These are phyloP conservation scores for Corylus heterophylla DNA, from an alignment of 306 rosid genomes.

Conservation along the genomic window DNA sequence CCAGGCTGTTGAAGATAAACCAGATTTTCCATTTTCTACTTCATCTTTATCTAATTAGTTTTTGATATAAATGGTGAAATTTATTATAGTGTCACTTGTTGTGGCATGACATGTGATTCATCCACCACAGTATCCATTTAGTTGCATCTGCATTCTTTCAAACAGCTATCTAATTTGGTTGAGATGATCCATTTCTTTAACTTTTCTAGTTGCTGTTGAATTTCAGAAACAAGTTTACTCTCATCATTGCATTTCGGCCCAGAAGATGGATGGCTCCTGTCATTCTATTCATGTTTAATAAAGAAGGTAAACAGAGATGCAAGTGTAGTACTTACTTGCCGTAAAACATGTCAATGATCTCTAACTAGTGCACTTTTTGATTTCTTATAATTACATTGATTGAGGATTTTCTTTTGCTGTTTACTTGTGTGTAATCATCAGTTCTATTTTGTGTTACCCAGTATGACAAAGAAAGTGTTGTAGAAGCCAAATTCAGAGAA, in stretches of 20 bases:
- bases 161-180: background rate
- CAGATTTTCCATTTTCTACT: background rate
- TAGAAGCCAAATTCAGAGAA: conserved; percentile 81
- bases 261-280: conserved; percentile 93
- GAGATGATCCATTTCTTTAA: conserved; percentile 8
- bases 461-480: conserved; percentile 83
- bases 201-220: conserved; percentile 29
- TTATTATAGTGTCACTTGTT: background rate
- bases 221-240: conserved; percentile 74
- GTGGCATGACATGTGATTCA: background rate
- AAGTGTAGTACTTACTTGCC: conserved; percentile 19
- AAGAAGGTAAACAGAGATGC: conserved; percentile 68
- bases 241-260: conserved; percentile 82
- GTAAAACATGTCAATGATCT: conserved; percentile 5
- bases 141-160: background rate
- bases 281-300: conserved; percentile 84
- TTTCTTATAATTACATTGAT: background rate
- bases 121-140: background rate
- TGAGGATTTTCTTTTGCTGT: background rate
- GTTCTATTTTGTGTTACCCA: conserved; percentile 38
- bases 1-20: conserved; percentile 11
- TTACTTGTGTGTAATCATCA: conserved; percentile 16
- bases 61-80: background rate
- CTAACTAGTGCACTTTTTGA: background rate
- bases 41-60: background rate